phyloP scores from a whole-genome alignment of 176 grass and related monocot species.

The Ananas comosus region DNA sequence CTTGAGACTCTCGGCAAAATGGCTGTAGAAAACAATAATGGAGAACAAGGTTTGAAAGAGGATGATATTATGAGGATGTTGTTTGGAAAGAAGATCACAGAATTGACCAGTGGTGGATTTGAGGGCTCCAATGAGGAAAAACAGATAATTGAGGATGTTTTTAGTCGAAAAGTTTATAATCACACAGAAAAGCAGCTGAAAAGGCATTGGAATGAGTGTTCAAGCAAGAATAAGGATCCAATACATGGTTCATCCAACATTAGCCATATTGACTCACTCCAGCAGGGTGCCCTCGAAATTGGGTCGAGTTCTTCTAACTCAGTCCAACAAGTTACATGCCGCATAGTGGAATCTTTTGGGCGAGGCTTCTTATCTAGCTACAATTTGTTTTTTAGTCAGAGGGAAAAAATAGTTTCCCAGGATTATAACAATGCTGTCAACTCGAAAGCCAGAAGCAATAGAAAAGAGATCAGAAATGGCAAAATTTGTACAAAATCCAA shows the following conservation, averaged over 20 bases:
- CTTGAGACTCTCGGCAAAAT: conserved; percentile 23
- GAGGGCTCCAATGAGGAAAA: conserved; percentile 42
- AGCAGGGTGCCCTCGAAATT: conserved; percentile 7
- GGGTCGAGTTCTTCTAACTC: background rate
- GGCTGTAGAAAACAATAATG: conserved; percentile 30
- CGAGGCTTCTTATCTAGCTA: conserved; percentile 58
- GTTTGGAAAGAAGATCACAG: conserved; percentile 41
- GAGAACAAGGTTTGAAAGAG: conserved; percentile 52
- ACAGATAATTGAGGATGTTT: conserved; percentile 39
- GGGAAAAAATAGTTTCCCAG: conserved; percentile 1
- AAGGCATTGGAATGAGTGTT: background rate
- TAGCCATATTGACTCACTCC: background rate
- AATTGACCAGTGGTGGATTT: conserved; percentile 29
- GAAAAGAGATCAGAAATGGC: background rate
- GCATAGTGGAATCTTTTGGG: conserved; percentile 58
- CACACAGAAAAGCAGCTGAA: no score
- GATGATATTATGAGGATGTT: conserved; percentile 52
- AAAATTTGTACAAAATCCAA: background rate
- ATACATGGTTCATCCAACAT: background rate
- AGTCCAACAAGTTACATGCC: conserved; percentile 5
- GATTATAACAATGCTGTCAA: background rate
- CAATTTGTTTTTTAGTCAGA: conserved; percentile 14
- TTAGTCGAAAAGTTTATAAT: conserved; percentile 2
- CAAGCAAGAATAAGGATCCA: background rate
- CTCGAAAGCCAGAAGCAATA: background rate